These are phyloP conservation scores for Fusarium poae DNA, from an alignment of 2,329 filamentous ascomycete genomes.

Conservation along the genomic window DNA sequence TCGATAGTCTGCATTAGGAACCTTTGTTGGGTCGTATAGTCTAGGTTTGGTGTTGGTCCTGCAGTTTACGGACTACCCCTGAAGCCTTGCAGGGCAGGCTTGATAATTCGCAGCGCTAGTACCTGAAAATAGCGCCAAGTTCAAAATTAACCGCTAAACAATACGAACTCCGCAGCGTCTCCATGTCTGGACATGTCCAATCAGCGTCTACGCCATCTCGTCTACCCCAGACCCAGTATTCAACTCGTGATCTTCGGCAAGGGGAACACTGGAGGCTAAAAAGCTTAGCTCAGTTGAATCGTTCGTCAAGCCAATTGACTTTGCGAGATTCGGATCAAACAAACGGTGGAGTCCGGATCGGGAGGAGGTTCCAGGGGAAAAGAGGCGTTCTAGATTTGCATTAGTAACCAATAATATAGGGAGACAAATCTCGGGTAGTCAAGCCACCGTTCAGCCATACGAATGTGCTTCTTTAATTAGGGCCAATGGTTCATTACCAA, in stretches of 20 bases:
- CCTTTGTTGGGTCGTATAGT: not conserved
- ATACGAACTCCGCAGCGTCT: conserved; percentile 5
- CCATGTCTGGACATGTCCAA: not conserved
- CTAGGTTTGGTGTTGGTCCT: not conserved
- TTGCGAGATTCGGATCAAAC: not conserved
- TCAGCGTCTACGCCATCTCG: not conserved
- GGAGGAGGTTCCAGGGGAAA: not conserved
- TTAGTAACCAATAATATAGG: not conserved
- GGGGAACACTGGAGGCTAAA: not conserved
- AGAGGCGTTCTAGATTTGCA: not conserved
- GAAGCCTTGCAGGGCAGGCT: not conserved
- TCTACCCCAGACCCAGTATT: not conserved
- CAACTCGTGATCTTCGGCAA: conserved; percentile 5
- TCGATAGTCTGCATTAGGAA: not conserved
- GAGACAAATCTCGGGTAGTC: not conserved
- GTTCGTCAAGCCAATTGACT: not conserved
- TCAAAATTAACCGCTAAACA: not conserved
- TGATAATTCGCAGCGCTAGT: not conserved
- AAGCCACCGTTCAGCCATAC: not conserved
- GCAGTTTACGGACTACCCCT: not conserved
- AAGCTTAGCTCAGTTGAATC: conserved; percentile 10
- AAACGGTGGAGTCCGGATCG: not conserved
- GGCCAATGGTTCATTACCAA: not conserved
- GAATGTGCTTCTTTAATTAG: not conserved
- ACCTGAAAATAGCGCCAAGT: conserved; percentile 4